A percentile compares a stretch with the other conserved stretches of the same genome.
Conservation (phyloP, 2,329 filamentous ascomycete species). For the Arthroderma uncinatum region DNA sequence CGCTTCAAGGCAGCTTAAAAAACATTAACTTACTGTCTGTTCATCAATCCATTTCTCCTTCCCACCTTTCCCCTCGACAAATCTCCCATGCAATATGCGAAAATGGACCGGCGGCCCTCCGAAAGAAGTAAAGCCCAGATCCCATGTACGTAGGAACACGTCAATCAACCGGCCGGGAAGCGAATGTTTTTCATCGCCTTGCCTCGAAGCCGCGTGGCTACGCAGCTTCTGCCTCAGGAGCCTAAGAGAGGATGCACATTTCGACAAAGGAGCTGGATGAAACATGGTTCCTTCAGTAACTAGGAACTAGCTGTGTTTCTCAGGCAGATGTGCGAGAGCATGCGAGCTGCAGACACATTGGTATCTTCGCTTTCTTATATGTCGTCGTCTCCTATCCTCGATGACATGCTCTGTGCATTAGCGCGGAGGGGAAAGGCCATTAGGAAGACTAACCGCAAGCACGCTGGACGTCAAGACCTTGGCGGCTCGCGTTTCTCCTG, state of each 20-base stretch:
- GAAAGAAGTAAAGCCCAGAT: constrained; percentile 55
- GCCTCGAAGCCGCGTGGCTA: not conserved
- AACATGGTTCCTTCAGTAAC: not conserved
- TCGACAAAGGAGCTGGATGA: not conserved
- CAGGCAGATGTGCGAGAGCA: not conserved
- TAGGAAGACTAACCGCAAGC: not conserved
- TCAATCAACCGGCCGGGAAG: constrained; percentile 23
- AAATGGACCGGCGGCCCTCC: constrained; percentile 61
- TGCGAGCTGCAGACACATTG: not conserved
- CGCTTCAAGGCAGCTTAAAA: too few species aligned
- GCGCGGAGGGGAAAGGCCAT: not conserved
- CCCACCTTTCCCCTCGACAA: constrained; percentile 40
- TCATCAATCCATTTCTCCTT: constrained; percentile 57
- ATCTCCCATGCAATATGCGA: constrained; percentile 52
- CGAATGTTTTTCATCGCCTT: not conserved
- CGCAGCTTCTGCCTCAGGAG: not conserved
- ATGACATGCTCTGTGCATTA: not conserved
- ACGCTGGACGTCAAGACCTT: not conserved
- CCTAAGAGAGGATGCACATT: not conserved
- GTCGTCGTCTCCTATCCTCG: not conserved
- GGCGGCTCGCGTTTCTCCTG: not conserved
- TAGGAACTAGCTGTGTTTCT: not conserved
- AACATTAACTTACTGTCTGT: constrained; percentile 42
- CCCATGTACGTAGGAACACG: constrained; percentile 39
- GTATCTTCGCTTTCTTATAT: not conserved